These are phyloP conservation scores for Arthrinium phaeospermum DNA, from an alignment of 2,329 filamentous ascomycete species.

Conservation along the genomic window DNA sequence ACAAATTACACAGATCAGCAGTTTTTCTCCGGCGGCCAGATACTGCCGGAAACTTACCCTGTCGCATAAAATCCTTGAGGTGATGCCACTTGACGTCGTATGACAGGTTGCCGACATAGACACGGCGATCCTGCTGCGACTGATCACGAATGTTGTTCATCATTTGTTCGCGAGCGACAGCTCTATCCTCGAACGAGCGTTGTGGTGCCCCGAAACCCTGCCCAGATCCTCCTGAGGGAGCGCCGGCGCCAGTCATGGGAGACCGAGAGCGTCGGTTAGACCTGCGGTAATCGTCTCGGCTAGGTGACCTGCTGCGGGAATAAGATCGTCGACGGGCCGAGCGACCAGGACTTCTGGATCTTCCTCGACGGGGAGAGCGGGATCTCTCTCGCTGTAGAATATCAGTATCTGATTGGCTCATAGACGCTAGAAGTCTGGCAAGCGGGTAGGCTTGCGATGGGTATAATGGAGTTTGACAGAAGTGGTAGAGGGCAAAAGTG, in stretches of 20 bases:
- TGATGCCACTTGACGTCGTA: constrained; percentile 99
- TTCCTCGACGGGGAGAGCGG: constrained; percentile 77
- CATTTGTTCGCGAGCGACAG: constrained; percentile 88
- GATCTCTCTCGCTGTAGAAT: constrained; percentile 77
- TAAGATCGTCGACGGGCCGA: constrained; percentile 75
- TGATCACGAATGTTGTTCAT: constrained; percentile 93
- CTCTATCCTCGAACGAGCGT: constrained; percentile 84
- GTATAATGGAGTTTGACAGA: not conserved
- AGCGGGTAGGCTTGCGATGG: constrained; percentile 16
- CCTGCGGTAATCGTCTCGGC: constrained; percentile 78
- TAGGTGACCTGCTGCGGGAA: constrained; percentile 79
- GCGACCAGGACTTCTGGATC: constrained; percentile 82
- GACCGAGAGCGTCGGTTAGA: constrained; percentile 77
- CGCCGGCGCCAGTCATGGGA: constrained; percentile 80
- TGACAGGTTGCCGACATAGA: constrained; percentile 98
- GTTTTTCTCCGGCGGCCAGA: constrained; percentile 27
- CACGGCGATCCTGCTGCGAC: constrained; percentile 97
- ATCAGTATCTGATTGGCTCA: constrained; percentile 38
- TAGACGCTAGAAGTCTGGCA: constrained; percentile 23
- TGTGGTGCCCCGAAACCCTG: constrained; percentile 69
- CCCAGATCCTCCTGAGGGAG: constrained; percentile 69
- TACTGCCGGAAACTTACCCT: constrained; percentile 69
- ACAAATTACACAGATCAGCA: constrained; percentile 47
- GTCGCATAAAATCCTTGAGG: constrained; percentile 99
- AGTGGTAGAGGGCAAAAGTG: not conserved